These are phyloP conservation scores for Halophytophthora polymorphica DNA, from an alignment of 352 stramenopile genomes.

Conservation along the genomic window DNA sequence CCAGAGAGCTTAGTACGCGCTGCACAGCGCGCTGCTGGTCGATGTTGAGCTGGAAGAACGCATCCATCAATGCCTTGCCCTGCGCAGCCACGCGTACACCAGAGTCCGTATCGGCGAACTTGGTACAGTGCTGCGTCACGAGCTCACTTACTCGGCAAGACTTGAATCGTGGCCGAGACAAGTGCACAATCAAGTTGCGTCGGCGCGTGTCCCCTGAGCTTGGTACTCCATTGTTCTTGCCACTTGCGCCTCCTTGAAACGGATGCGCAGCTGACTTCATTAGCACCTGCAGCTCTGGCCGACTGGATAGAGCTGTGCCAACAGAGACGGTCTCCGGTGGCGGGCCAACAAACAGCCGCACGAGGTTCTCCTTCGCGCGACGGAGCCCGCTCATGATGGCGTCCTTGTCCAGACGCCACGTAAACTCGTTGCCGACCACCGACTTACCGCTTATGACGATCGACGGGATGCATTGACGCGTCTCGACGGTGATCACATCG, in stretches of 20 bases:
- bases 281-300: constrained; percentile 31
- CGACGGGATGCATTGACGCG: constrained; percentile 54
- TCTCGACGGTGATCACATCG: constrained; percentile 45
- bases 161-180: constrained; percentile 60
- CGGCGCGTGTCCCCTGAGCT: constrained; percentile 46
- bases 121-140: constrained; percentile 32
- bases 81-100: constrained; percentile 13
- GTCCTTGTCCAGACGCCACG: constrained; percentile 80
- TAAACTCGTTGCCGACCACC: constrained; percentile 54
- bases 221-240: constrained; percentile 13
- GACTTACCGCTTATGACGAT: constrained; percentile 58
- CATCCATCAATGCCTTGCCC: constrained; percentile 34
- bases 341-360: constrained; percentile 61
- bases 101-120: constrained; percentile 9
- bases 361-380: constrained; percentile 76
- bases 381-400: constrained; percentile 58
- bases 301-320: constrained; percentile 29
- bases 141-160: constrained; percentile 39
- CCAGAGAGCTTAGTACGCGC: constrained; percentile 84
- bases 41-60: constrained; percentile 65
- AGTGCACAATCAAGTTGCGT: constrained; percentile 62
- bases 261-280: constrained; percentile 13
- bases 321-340: constrained; percentile 37
- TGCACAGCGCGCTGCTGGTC: constrained; percentile 72
- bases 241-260: constrained; percentile 6